These are phyloP conservation scores for Psilocybe cubensis DNA, from an alignment of 768 basidiomycete genomes.

Conservation along the genomic window DNA sequence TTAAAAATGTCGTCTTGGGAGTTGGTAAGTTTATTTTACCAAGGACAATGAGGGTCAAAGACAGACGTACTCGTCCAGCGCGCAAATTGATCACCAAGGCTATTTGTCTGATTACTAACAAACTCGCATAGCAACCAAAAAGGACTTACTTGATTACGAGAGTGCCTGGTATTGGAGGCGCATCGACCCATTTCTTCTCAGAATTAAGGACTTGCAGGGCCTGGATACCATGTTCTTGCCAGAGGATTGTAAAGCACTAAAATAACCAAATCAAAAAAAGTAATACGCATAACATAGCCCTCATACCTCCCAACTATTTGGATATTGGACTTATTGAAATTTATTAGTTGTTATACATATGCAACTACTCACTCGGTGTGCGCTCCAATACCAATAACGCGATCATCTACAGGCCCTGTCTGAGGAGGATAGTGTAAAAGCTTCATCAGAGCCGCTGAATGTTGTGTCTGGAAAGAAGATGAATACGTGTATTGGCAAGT, in stretches of 20 bases:
- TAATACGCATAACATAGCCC: not conserved
- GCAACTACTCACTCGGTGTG: slow-evolving; percentile 65
- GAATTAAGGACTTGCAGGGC: slow-evolving; percentile 85
- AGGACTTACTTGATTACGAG: slow-evolving; percentile 80
- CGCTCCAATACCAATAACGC: slow-evolving; percentile 83
- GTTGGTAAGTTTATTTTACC: not conserved
- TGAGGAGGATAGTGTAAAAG: slow-evolving; percentile 81
- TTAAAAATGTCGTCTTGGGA: slow-evolving; percentile 85
- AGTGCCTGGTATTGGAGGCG: slow-evolving; percentile 76
- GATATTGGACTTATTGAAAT: not conserved
- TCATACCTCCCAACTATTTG: slow-evolving; percentile 44
- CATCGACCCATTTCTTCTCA: slow-evolving; percentile 80
- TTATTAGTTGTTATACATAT: not conserved
- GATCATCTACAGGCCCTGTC: slow-evolving; percentile 57
- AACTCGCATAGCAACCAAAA: not conserved
- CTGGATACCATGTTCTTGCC: slow-evolving; percentile 74
- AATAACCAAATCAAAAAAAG: not conserved
- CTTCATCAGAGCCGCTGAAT: slow-evolving; percentile 85
- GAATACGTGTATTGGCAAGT: not conserved
- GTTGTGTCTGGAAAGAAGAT: slow-evolving; percentile 54
- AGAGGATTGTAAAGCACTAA: slow-evolving; percentile 87
- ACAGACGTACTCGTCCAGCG: slow-evolving; percentile 79
- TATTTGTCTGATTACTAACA: slow-evolving; percentile 18
- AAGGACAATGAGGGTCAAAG: not conserved
- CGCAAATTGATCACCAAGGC: slow-evolving; percentile 87